phyloP scores from a whole-genome alignment of 805 yeast species.

The Wickerhamomyces bisporus region DNA sequence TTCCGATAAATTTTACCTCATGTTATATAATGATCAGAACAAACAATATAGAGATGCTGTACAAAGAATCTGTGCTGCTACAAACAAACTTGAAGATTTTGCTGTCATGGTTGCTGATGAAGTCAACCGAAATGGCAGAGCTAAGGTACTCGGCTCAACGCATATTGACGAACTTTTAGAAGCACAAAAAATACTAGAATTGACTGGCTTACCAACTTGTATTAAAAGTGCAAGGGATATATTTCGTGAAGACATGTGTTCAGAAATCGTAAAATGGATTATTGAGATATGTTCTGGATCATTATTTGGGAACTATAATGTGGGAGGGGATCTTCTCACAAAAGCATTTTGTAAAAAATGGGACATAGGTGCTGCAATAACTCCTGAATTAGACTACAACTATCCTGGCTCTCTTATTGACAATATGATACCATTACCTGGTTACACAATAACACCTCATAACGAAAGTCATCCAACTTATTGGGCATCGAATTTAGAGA shows the following conservation, averaged over 20 bases:
- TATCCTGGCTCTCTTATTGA: constrained; percentile 10
- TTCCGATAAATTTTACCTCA: constrained; percentile 44
- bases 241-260: constrained; percentile 77
- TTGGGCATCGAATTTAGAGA: neutral
- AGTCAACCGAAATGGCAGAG: constrained; percentile 62
- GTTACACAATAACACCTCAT: neutral
- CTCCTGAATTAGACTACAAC: neutral
- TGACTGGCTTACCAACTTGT: constrained; percentile 62
- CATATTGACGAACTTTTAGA: constrained; percentile 45
- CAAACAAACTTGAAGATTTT: constrained; percentile 57
- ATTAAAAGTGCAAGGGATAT: constrained; percentile 64
- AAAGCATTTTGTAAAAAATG: constrained; percentile 57
- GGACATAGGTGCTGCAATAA: constrained; percentile 42
- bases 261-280: constrained; percentile 65
- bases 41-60: constrained; percentile 73
- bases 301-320: constrained; percentile 42
- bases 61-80: constrained; percentile 56
- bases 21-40: constrained; percentile 74
- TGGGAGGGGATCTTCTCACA: constrained; percentile 47
- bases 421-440: constrained; percentile 12
- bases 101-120: constrained; percentile 67
- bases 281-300: constrained; percentile 51
- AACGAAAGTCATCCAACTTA: neutral
- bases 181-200: constrained; percentile 49
- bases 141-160: constrained; percentile 55